Conservation (phyloP, 2,329 filamentous ascomycete genomes). For the Rosellinia necatrix region DNA sequence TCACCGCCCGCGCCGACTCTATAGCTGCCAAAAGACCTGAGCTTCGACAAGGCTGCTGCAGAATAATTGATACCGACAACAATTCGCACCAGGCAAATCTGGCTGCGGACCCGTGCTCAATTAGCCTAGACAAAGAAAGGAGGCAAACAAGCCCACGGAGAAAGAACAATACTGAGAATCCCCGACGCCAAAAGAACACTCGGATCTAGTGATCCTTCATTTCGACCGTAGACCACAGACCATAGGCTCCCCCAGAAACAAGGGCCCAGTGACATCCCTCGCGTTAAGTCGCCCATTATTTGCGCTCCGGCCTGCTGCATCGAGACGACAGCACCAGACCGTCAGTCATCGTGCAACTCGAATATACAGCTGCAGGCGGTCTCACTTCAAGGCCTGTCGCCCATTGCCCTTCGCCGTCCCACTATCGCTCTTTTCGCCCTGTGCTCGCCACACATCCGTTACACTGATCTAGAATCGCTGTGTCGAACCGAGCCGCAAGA, state of each 20-base stretch:
- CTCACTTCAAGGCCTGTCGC: constrained; percentile 35
- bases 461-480: constrained; percentile 40
- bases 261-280: constrained; percentile 13
- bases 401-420: constrained; percentile 30
- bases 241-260: constrained; percentile 10
- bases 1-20: constrained; percentile 1
- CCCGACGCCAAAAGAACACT: constrained; percentile 18
- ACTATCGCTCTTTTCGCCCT: constrained; percentile 32
- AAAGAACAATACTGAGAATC: constrained; percentile 19
- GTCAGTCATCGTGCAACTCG: constrained; percentile 25
- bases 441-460: constrained; percentile 33
- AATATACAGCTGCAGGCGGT: constrained; percentile 34
- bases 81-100: constrained; percentile 12
- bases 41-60: constrained; percentile 5
- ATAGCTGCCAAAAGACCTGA: constrained; percentile 13
- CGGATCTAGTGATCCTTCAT: constrained; percentile 11
- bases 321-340: constrained; percentile 26
- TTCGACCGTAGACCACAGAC: constrained; percentile 12
- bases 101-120: constrained; percentile 20
- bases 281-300: constrained; percentile 15
- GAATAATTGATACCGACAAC: constrained; percentile 21
- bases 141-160: constrained; percentile 26
- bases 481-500: constrained; percentile 36
- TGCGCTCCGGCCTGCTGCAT: constrained; percentile 31
- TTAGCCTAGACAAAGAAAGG: constrained; percentile 25